These are phyloP conservation scores for Fragaria iinumae DNA, from an alignment of 306 rosid species.

Conservation along the genomic window DNA sequence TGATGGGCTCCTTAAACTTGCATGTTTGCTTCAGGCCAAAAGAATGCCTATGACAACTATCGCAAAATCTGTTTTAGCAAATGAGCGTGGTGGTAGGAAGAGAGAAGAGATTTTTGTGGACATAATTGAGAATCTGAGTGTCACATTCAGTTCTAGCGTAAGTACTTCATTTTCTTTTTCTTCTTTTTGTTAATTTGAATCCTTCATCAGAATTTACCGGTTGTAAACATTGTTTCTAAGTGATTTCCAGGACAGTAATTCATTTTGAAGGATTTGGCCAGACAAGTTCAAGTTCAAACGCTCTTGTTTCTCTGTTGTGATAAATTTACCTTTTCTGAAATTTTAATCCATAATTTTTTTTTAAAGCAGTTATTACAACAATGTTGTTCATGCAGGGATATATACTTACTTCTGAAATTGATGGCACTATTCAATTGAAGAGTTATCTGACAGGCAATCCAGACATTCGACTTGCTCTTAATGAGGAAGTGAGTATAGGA, in stretches of 20 bases:
- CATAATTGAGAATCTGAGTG: constrained; percentile 89
- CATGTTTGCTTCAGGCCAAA: constrained; percentile 59
- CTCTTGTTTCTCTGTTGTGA: not conserved
- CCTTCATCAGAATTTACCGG: not conserved
- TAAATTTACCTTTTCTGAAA: not conserved
- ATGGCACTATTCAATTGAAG: constrained; percentile 98
- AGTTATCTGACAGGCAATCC: constrained; percentile 93
- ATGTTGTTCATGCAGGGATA: constrained; percentile 63
- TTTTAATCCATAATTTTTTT: not conserved
- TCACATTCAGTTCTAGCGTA: constrained; percentile 93
- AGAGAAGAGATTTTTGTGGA: constrained; percentile 97
- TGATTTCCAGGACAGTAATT: not conserved
- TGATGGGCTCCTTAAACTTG: constrained; percentile 27
- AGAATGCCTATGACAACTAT: constrained; percentile 91
- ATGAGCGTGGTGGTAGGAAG: constrained; percentile 87
- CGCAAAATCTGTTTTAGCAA: constrained; percentile 83
- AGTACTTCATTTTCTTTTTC: constrained; percentile 24
- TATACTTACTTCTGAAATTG: constrained; percentile 91
- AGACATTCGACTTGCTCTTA: constrained; percentile 88
- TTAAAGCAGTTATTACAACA: constrained; percentile 22
- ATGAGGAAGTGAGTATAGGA: constrained; percentile 84
- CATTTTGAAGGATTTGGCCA: not conserved
- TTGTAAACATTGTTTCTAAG: not conserved
- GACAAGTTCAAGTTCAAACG: not conserved
- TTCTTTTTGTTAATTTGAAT: not conserved